Base-by-base conservation (phyloP, 352 stramenopile species). In the Globisporangium barbulae region DNA sequence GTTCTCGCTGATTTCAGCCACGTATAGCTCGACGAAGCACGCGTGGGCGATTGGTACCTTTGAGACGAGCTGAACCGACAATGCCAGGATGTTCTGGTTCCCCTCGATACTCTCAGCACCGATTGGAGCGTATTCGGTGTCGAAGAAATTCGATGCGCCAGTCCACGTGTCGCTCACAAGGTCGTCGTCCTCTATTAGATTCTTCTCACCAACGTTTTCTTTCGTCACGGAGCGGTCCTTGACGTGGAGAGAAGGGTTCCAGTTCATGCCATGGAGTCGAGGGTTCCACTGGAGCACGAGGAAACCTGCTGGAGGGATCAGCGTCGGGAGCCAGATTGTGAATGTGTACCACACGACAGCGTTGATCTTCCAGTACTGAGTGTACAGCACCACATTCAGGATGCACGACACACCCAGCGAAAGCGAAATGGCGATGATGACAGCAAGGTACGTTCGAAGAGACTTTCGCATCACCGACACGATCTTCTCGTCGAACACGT, bases 281-380 rank as follows among this genome's bases (percentile, higher is more conserved):
- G 86, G 80, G 59, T 93, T 95, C 86, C 86, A 95, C 64, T 93
- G 84, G n/a, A 95, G 69, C 9, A 93, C 49, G 25, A 95, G 69
- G 70, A 93, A 95, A 0, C 83, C 86, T 19, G 85, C 76, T 2
- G 84, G 79, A 30, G 86, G 86, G 4, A 93, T 74, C 17, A 95
- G 42, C 13, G 79, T 93, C 22, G 83, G 84, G 21, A 93, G 70
- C 81, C 83, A 95, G 50, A 93, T 79, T 10, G 77, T 89, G 54
- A 93, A 89, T 28, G 81, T 68, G 67, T 93, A 92, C 86, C 86
- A 95, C 15, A 90, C 70, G 30, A 95, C 75, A 0, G 83, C 72
- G 59, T 90, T 85, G 55, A 94, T 83, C 25, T 59, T 81, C 71
- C 70, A 82, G 37, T 86, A 74, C 37, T 80, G 76, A 50, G 70